Evolutionary conservation across 805 yeast genomes (phyloP), one percentile per base, ranked within the genome.

Genomic region (Millerago galiae): DNA sequence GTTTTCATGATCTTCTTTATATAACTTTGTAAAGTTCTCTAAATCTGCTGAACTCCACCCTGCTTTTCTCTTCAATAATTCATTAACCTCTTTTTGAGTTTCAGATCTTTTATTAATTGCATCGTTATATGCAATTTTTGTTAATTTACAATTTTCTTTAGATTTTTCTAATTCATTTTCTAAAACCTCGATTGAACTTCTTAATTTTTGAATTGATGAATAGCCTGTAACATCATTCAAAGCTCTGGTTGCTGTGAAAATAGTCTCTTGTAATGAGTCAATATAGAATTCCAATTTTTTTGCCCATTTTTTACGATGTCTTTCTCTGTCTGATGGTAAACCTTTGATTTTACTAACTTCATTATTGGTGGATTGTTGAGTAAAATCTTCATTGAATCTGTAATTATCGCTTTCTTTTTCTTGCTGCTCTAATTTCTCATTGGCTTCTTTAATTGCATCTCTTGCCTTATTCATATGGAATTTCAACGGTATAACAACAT

Each of bases 171-270:
- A 59, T 27, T 71, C 67, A 12, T 48, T 46, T 52, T 91, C 97
- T 48, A 67, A 47, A 0, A 54, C 46, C 8, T 73, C 77, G 26
- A 93, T 87, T 2, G 75, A 63, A 25, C 67, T 59, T 60, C 88
- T 82, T 52, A 91, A 63, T 44, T 71, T 68, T 55, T 86, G 95
- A 43, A 93, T 86, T 15, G 81, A 70, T 0, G 88, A 74, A 60
- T 93, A 93, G 0, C 99, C 99, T 0, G 99, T 91, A 10, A 89
- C 81, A 52, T 89, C 96, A 55, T 93, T 93, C 28, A 91, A 69
- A 2, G 90, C 75, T 46, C 77, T 71, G 0, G 86, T 74, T 0
- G 85, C 82, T 0, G 78, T 71, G 41, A 74, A 68, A 6, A 79
- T 67, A 1, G 84, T 72, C 14, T 71, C 77, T 46, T 73, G 82